Base-by-base conservation (phyloP, 306 rosid species). In the Vigna angularis region DNA sequence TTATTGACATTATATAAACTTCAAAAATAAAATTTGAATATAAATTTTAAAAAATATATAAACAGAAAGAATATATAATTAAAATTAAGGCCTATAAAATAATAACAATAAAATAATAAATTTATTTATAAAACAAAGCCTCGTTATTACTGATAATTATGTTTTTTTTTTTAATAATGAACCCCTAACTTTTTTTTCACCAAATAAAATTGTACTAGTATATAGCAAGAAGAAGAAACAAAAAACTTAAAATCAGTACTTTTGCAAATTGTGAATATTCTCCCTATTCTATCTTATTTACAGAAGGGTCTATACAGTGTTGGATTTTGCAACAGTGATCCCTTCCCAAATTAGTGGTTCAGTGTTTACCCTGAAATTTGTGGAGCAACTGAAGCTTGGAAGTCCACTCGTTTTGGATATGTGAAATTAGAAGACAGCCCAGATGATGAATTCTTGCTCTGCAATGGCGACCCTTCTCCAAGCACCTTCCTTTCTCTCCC, bases 391-490 rank as follows among this genome's bases (percentile, higher is more conserved):
- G 61, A 65, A 42, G 17, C 30, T 11, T 13, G 56, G 45, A 17
- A 51, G 13, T 62, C 6, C 20, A n/a, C 32, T 57, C 30, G 56
- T 20, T 24, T 24, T 24, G 28, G 13, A 52, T 5, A 17, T 6
- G 7, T 2, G 30, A 44, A 59, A 53, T 32, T 16, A 72, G 40
- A 7, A 17, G 52, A 34, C 72, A 65, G 72, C 72, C 61, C 83
- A 81, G 58, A 8, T 48, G 53, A 11, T 48, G 70, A 77, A 71
- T 67, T 63, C 59, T 76, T 63, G 69, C 79, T 74, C 84, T 70
- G n/a, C 82, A 79, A 93, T 93, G 98, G 90, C 94, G 52, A 88
- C 89, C 42, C 87, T 91, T 83, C 87, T 89, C 80, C 78, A 74
- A 74, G 75, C 84, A 38, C 75, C 89, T 52, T 72, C 83, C 55